Conservation (phyloP, 228 moss, liverwort and hornwort species). For the Sphagnum magellanicum region DNA sequence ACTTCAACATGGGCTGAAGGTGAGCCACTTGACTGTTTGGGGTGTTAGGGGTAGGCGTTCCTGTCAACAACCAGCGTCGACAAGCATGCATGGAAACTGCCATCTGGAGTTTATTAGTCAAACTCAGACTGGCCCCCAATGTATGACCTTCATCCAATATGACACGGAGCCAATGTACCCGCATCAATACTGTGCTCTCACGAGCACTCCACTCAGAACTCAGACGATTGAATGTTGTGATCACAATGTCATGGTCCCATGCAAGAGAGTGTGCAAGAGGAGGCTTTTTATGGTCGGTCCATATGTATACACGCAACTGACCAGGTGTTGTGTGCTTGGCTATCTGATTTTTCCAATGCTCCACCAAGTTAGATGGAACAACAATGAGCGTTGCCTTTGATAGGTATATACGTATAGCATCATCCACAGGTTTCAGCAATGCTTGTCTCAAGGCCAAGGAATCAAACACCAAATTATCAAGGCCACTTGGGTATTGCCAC, state of each 20-base stretch:
- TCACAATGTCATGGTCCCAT: conserved; percentile 96
- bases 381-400: conserved; percentile 93
- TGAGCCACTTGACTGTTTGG: conserved; percentile 91
- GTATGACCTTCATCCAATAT: conserved; percentile 97
- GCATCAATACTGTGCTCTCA: conserved; percentile 73
- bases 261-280: conserved; percentile 85
- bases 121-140: conserved; percentile 78
- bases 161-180: conserved; percentile 90
- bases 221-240: conserved; percentile 81
- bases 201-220: conserved; percentile 90
- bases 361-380: conserved; percentile 86
- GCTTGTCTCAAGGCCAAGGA: conserved; percentile 65
- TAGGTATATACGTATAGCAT: conserved; percentile 75
- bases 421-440: conserved; percentile 72
- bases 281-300: conserved; percentile 88
- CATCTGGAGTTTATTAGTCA: conserved; percentile 96
- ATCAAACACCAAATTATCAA: conserved; percentile 71
- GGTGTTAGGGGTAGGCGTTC: conserved; percentile 94
- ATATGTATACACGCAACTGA: conserved; percentile 78
- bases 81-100: conserved; percentile 91
- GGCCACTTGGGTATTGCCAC: conserved; percentile 82
- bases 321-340: conserved; percentile 67
- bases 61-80: conserved; percentile 92
- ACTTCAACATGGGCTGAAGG: conserved; percentile 92
- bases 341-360: conserved; percentile 93